Evolutionary conservation across 2,329 filamentous ascomycete genomes (phyloP), one percentile per base, ranked within the genome.

Genomic region (Cadophora luteo-olivacea): DNA sequence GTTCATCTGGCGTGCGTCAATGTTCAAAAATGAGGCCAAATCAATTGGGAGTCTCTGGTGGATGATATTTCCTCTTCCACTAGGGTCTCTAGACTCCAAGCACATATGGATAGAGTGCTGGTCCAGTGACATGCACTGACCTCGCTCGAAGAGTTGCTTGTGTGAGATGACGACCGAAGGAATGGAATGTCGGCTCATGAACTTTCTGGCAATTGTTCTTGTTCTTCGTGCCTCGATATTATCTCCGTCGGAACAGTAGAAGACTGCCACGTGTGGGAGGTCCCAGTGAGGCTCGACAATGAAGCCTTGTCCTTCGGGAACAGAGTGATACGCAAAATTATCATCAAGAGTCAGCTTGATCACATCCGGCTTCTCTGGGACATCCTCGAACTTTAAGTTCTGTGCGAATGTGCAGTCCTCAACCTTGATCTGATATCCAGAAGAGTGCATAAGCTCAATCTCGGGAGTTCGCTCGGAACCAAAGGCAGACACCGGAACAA

Each of bases 1-100:
- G 73, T 86, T 86, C 80, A 86, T 83, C 75, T 86, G 84, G 61
- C 84, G 79, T 33, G 82, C 81, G 72, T 86, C 84, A 68, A 86
- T 82, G 68, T 83, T 83, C 66, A 83, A 77, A 71, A 86, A 86
- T 12, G 83, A 84, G 2, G 75, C 74, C 22, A 85, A 75, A 70
- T 86, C 84, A 64, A 86, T 82, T 7, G 84, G 84, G 19, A 85
- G 75, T 49, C 82, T 79, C 65, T 80, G 78, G 64, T 82, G 78
- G 25, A 80, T 75, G 22, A 78, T 76, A 33, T 73, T 78, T 25
- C 77, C 76, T 67, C 78, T 74, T 24, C 74, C 75, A 54, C 78
- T 77, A 1, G 78, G 68, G 57, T 82, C 81, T 68, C 79, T 73
- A 29, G 76, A 77, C 72, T 86, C 84, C 25, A 86, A 75, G 68